Evolutionary conservation across 768 basidiomycete genomes (phyloP).

Genomic region (Tulasnella sp.): DNA sequence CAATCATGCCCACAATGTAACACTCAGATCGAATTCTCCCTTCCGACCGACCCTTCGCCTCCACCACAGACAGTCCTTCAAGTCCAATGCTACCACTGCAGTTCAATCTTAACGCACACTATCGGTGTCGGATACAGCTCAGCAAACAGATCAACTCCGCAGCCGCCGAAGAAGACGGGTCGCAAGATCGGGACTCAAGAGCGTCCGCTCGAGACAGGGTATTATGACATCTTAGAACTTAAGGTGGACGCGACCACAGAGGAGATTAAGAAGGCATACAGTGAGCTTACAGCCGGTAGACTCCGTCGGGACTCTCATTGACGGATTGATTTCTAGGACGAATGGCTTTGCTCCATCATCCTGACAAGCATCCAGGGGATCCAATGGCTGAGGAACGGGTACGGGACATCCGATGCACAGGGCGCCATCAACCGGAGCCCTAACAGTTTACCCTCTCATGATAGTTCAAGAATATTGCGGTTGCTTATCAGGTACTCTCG

Average conservation of each 20-base stretch:
- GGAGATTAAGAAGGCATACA: constrained; percentile 86
- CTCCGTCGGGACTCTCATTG: neutral
- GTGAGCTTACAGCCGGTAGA: constrained; percentile 30
- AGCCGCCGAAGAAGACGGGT: constrained; percentile 25
- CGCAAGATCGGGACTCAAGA: constrained; percentile 85
- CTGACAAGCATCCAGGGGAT: constrained; percentile 86
- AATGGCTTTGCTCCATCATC: constrained; percentile 82
- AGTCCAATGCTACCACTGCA: constrained; percentile 7
- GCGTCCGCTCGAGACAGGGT: constrained; percentile 76
- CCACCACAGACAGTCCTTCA: constrained; percentile 1
- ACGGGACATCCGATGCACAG: constrained; percentile 19
- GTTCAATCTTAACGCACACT: constrained; percentile 1
- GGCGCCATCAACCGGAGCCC: neutral
- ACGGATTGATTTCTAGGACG: constrained; percentile 36
- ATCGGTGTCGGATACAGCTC: neutral
- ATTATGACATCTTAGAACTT: constrained; percentile 78
- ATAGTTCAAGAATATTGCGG: constrained; percentile 76
- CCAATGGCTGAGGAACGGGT: constrained; percentile 60
- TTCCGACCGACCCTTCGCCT: neutral
- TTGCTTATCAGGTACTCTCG: constrained; percentile 53
- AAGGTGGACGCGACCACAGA: constrained; percentile 63
- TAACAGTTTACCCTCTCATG: neutral
- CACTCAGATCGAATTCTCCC: constrained; percentile 7
- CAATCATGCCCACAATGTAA: constrained; percentile 8
- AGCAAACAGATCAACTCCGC: neutral